Conservation (phyloP, 352 stramenopile genomes). For the Phytopythium helicoides region DNA sequence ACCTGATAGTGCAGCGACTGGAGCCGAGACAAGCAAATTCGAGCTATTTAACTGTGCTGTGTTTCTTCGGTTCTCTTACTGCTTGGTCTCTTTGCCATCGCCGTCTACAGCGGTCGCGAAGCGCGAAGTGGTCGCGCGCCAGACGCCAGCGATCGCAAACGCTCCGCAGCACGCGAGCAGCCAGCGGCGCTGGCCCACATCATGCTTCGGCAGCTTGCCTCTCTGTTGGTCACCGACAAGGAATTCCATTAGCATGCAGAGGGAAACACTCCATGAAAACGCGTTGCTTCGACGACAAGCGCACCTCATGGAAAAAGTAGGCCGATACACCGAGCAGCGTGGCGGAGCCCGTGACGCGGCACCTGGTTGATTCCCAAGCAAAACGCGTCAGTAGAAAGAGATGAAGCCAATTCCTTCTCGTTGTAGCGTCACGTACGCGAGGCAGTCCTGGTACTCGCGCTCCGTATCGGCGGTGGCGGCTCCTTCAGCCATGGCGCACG, state of each 20-base stretch:
- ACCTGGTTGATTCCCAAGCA: constrained; percentile 25
- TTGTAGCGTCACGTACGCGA: constrained; percentile 22
- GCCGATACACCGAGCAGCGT: constrained; percentile 50
- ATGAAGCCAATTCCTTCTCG: neutral
- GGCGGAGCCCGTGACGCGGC: constrained; percentile 47
- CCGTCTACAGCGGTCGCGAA: constrained; percentile 21
- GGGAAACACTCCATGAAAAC: too few species aligned
- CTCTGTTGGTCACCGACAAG: constrained; percentile 17
- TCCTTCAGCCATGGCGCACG: neutral
- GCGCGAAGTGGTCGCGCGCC: constrained; percentile 44
- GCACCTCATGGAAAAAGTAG: constrained; percentile 63
- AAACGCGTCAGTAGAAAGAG: neutral
- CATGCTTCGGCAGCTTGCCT: constrained; percentile 33
- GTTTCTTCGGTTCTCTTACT: constrained; percentile 4
- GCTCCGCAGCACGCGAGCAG: constrained; percentile 45
- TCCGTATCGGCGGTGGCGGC: neutral
- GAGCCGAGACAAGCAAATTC: constrained; percentile 18
- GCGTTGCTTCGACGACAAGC: constrained; percentile 1
- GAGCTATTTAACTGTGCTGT: constrained; percentile 34
- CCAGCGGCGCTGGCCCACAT: constrained; percentile 56
- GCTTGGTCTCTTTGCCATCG: neutral
- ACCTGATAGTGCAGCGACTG: neutral
- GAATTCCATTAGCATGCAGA: neutral
- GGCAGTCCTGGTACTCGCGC: constrained; percentile 19
- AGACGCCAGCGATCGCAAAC: constrained; percentile 45